Base-by-base conservation (phyloP, 352 stramenopile genomes). In the Plasmopara muralis region DNA sequence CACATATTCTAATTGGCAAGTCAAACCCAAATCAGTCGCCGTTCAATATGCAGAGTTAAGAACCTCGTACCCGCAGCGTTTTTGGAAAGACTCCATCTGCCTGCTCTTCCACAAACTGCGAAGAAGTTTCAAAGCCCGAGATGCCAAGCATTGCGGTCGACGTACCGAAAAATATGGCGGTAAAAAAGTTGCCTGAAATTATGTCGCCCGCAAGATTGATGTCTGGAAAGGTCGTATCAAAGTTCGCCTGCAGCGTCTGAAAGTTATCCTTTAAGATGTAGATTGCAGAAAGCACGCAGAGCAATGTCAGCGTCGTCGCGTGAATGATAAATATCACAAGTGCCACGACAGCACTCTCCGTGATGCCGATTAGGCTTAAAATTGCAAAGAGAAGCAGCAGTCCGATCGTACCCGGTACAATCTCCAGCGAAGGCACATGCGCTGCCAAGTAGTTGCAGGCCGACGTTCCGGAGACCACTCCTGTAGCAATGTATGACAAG, bases 401-500 rank as follows among this genome's bases (percentile, higher is more conserved):
- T n/a, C 72, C 74, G 50, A 94, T 70, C 1, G 79, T 91, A 37
- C 79, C 71, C 7, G 79, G 79, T 33, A 94, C 82, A 48, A 94
- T 86, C 14, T 83, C 69, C 47, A 94, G 58, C 34, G 68, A 72
- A 14, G 77, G 79, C 38, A 92, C 64, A 48, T 90, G 81, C 15
- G 81, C 89, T 38, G 76, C 74, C 55, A 94, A 63, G 72, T 94
- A 94, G 60, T 90, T 92, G 58, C 79, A 92, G 9, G 82, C 84
- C 33, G 84, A 95, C 28, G 82, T 92, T 47, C 82, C 84, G 9
- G 84, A 95, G 14, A 95, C 84, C 48, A 95, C 84, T 18, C 88
- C 92, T 15, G 93, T 98, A n/a, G 93, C 92, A 60, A 97, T 96
- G 77, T 98, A 98, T 34, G 88, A 96, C 52, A 98, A 87, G 57